A percentile compares a stretch with the other conserved stretches of the same genome.
Evolutionary conservation across 1,284 basidiomycete species (phyloP).

Genomic region (Marasmius oreades): DNA sequence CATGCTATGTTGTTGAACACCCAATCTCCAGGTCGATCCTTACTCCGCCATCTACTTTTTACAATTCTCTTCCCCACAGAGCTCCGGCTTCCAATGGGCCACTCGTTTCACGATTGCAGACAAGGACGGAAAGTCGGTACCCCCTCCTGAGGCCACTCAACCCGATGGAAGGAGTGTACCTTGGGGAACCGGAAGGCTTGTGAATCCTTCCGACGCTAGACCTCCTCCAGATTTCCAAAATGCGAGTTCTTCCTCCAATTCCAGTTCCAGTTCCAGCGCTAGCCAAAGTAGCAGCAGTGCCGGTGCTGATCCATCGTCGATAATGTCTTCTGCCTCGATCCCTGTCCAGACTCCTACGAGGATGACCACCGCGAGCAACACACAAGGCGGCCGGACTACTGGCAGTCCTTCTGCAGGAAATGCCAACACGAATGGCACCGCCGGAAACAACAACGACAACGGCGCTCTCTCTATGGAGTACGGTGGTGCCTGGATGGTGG

Average conservation of each 20-base stretch:
- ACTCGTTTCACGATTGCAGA: constrained; percentile 77
- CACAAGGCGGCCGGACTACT: neutral
- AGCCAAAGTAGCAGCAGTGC: neutral
- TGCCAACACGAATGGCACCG: neutral
- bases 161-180: neutral
- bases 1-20: constrained; percentile 2
- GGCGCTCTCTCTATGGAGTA: neutral
- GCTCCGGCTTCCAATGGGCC: constrained; percentile 61
- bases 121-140: constrained; percentile 31
- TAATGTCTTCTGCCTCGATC: neutral
- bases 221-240: neutral
- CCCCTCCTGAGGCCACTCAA: neutral
- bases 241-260: neutral
- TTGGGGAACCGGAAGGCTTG: neutral
- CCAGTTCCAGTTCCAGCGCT: neutral
- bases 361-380: neutral
- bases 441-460: neutral
- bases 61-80: constrained; percentile 53
- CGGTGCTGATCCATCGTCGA: neutral
- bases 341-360: neutral
- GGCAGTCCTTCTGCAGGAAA: neutral
- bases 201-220: neutral
- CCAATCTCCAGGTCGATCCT: constrained; percentile 51
- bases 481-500: neutral
- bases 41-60: constrained; percentile 79